Evolutionary conservation across 2,329 filamentous ascomycete species (phyloP), one percentile per base, ranked within the genome.

Genomic region (Exophiala bonariae): DNA sequence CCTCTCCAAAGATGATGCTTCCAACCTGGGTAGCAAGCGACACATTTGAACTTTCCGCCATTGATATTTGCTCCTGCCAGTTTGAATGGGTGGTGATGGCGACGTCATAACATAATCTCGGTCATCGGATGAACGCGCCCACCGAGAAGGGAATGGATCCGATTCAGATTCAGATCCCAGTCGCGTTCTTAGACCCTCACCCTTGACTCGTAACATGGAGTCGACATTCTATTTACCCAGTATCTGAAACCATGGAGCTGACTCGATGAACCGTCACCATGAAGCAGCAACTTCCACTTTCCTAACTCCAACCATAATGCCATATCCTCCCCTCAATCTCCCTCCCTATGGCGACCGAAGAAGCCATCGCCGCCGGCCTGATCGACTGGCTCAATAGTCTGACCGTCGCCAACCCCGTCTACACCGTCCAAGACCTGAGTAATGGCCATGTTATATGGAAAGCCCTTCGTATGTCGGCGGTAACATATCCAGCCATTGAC

Each of bases 391-490:
- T 74, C 60, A 59, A 58, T 43, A 58, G 53, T 37, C 45, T 59
- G 7, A 17, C 52, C 26, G 55, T 57, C 33, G 56, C 57, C 17
- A 47, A 52, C 22, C 48, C 55, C 17, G 50, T 59, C 16, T 55
- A 48, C 32, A 56, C 57, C 4, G 50, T 54, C 40, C 53, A 55
- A 55, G 71, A 74, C 53, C 58, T 75, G 51, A 70, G 61, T 36
- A 70, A 73, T 54, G 72, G 72, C 14, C 66, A 66, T 23, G 67
- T 74, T 16, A 56, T 75, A 33, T 74, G 72, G 72, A 71, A 73
- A 47, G 69, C 73, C 26, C 57, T 75, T 35, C 57, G 58, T 60
- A 46, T 38, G 56, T 35, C 23, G 11, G 6, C 11, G 23, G 23
- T 26, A 6, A 6, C 23, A 6, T 26, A 6, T 26, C 23, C 11